Percentiles rank a stretch among this genome's conserved stretches.
Conservation (phyloP, 2,329 filamentous ascomycete species). For the Phialemonium atrogriseum region DNA sequence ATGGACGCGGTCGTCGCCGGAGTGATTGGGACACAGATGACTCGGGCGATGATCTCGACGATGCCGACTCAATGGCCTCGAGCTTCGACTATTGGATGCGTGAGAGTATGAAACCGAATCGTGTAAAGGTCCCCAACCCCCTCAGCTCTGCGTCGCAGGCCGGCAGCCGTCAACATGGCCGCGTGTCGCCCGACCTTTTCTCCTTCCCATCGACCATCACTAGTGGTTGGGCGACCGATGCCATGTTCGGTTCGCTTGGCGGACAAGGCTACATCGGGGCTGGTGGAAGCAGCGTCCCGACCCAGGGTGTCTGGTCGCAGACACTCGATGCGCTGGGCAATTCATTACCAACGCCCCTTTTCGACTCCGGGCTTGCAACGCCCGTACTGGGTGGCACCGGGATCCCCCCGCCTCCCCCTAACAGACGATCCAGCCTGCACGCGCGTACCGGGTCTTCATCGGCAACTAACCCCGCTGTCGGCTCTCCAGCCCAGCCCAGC, state of each 20-base stretch:
- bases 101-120: constrained; percentile 37
- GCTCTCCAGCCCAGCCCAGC: constrained; percentile 11
- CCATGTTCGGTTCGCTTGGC: constrained; percentile 35
- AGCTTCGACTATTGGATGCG: constrained; percentile 52
- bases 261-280: constrained; percentile 23
- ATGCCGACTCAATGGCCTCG: constrained; percentile 38
- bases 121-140: constrained; percentile 12
- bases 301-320: constrained; percentile 17
- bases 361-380: constrained; percentile 25
- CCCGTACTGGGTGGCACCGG: constrained; percentile 14
- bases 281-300: constrained; percentile 10
- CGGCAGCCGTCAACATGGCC: constrained; percentile 9
- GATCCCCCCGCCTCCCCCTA: constrained; percentile 37
- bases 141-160: constrained; percentile 16
- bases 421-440: constrained; percentile 45
- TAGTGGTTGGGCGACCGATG: constrained; percentile 37
- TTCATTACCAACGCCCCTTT: constrained; percentile 33
- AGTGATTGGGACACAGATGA: constrained; percentile 38
- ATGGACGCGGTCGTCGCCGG: constrained; percentile 18
- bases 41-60: constrained; percentile 27
- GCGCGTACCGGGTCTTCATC: constrained; percentile 31
- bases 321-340: constrained; percentile 36
- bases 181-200: constrained; percentile 44
- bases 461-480: constrained; percentile 11
- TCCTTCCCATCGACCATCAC: constrained; percentile 37